phyloP scores from a whole-genome alignment of 345 rosid genomes.

The Rhodamnia rubescens region DNA sequence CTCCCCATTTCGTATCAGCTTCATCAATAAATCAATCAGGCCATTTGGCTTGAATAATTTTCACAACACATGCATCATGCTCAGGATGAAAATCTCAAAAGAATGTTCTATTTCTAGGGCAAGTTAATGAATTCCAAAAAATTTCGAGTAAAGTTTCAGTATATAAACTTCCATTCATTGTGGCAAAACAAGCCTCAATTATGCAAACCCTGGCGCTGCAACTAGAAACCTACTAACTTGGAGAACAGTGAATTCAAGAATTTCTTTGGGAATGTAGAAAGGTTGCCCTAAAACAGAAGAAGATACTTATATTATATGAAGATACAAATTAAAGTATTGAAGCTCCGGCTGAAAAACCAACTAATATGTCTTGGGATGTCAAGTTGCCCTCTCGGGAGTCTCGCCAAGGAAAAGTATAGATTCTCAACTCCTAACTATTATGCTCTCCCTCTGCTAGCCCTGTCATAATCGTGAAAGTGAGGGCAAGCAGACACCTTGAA shows the following conservation, averaged over 20 bases:
- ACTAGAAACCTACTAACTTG: background rate
- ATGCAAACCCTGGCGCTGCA: background rate
- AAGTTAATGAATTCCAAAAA: background rate
- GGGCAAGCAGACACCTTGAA: background rate
- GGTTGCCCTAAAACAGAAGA: background rate
- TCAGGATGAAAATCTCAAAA: background rate
- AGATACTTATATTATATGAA: background rate
- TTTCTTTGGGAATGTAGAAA: background rate
- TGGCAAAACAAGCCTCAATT: background rate
- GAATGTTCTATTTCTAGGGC: background rate
- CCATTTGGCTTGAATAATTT: conserved; percentile 2
- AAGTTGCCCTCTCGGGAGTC: background rate
- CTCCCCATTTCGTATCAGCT: conserved; percentile 82
- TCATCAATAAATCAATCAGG: conserved; percentile 10
- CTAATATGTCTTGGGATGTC: background rate
- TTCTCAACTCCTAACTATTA: background rate
- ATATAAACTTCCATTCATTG: background rate
- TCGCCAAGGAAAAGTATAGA: background rate
- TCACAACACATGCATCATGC: background rate
- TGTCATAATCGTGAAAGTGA: background rate
- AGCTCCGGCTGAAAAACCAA: background rate
- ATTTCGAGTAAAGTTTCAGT: background rate
- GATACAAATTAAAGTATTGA: background rate
- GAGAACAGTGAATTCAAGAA: background rate
- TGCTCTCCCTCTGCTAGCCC: background rate